These are phyloP conservation scores for Acer campestre DNA, from an alignment of 345 rosid genomes.

Conservation along the genomic window DNA sequence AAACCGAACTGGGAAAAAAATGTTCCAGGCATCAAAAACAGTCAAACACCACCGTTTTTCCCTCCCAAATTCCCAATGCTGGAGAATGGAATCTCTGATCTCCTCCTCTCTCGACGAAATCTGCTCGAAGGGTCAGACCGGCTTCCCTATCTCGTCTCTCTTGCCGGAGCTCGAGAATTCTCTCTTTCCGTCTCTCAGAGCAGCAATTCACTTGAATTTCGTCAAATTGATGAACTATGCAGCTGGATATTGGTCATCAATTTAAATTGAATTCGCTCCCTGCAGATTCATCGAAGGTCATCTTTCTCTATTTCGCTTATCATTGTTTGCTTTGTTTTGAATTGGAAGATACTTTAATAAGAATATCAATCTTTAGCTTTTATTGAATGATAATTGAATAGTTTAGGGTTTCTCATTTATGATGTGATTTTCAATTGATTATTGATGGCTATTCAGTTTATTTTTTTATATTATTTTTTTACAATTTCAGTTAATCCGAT, in stretches of 20 bases:
- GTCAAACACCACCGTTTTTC: neutral
- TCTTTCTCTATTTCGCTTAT: neutral
- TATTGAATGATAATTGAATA: neutral
- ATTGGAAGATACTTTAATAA: neutral
- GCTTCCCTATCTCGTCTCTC: slow-evolving; percentile 44
- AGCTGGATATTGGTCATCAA: too few relatives aligned
- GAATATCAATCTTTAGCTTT: neutral
- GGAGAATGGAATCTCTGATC: slow-evolving; percentile 54
- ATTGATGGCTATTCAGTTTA: neutral
- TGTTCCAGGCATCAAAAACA: neutral
- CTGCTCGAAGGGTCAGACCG: slow-evolving; percentile 53
- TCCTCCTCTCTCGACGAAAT: slow-evolving; percentile 65
- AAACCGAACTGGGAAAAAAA: too few relatives aligned
- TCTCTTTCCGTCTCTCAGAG: slow-evolving; percentile 15
- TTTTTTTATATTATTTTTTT: neutral
- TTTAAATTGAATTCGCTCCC: slow-evolving; percentile 10
- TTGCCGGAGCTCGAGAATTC: slow-evolving; percentile 38
- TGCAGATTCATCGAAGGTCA: slow-evolving; percentile 48
- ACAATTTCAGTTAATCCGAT: neutral
- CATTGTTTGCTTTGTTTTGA: neutral
- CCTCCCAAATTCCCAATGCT: neutral
- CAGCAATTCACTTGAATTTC: too few relatives aligned
- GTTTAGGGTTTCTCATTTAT: too few relatives aligned
- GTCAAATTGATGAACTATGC: too few relatives aligned
- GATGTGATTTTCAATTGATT: neutral